These are phyloP conservation scores for Fusarium aywerte DNA, from an alignment of 2,329 filamentous ascomycete species.

Conservation along the genomic window DNA sequence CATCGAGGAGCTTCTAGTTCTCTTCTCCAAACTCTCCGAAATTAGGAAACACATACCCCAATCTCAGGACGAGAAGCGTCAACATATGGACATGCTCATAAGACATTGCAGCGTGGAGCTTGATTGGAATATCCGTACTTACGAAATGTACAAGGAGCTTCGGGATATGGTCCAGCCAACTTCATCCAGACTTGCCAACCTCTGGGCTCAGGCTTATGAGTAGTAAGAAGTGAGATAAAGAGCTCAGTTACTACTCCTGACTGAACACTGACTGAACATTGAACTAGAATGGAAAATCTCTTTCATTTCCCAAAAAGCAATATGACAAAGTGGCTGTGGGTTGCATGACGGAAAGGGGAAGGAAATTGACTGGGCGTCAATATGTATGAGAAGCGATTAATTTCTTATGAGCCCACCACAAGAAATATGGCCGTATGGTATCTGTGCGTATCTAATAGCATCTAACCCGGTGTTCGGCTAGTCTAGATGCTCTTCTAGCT, in stretches of 20 bases:
- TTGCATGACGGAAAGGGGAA: neutral
- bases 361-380: no score
- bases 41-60: constrained; percentile 1
- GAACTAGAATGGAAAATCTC: neutral
- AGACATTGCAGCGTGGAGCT: constrained; percentile 10
- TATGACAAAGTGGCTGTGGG: no score
- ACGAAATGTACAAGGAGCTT: neutral
- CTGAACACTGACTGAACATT: neutral
- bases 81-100: neutral
- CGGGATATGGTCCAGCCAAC: neutral
- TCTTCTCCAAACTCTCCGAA: constrained; percentile 8
- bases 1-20: constrained; percentile 3
- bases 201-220: no score
- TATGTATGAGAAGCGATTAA: neutral
- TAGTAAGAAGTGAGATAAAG: neutral
- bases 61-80: neutral
- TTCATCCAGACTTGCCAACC: no score
- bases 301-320: neutral
- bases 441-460: no score
- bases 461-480: no score
- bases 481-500: neutral
- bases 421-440: no score
- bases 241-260: neutral
- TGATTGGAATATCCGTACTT: constrained; percentile 1
- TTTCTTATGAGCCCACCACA: neutral